A percentile compares a stretch with the other conserved stretches of the same genome.
Evolutionary conservation across 441 rosid species (phyloP).

Genomic region (Cnidoscolus chayamansa): DNA sequence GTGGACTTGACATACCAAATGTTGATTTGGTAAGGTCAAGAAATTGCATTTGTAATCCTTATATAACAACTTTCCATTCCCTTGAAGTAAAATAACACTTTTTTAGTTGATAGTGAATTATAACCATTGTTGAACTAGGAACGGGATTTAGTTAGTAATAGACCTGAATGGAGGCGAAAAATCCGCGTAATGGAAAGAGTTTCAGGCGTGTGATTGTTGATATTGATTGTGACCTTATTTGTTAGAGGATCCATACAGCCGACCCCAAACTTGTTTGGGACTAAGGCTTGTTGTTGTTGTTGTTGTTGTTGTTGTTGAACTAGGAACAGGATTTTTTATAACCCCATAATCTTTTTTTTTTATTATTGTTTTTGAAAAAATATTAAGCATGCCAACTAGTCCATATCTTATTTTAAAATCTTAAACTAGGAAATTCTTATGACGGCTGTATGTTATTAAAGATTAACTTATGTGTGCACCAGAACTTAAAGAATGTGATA

Average conservation of each 20-base stretch:
- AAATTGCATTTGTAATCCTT: neutral
- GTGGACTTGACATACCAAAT: slow-evolving; percentile 97
- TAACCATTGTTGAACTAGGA: neutral
- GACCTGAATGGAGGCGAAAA: no score
- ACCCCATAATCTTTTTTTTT: neutral
- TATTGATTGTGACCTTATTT: no score
- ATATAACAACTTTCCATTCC: neutral
- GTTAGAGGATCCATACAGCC: no score
- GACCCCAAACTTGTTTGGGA: no score
- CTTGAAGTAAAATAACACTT: neutral
- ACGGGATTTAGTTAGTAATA: neutral
- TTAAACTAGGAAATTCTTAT: neutral
- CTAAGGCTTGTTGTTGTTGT: no score
- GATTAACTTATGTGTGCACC: neutral
- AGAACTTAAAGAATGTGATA: neutral
- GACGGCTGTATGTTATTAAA: neutral
- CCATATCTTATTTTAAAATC: neutral
- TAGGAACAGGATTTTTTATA: neutral
- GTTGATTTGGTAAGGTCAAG: slow-evolving; percentile 70
- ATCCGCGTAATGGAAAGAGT: no score
- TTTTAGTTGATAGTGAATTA: neutral
- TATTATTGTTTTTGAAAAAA: neutral
- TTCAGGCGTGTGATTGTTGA: no score
- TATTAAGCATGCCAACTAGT: neutral
- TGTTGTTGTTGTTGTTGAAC: neutral